Evolutionary conservation across 1,284 basidiomycete genomes (phyloP).

Genomic region (Heterobasidion annosum): DNA sequence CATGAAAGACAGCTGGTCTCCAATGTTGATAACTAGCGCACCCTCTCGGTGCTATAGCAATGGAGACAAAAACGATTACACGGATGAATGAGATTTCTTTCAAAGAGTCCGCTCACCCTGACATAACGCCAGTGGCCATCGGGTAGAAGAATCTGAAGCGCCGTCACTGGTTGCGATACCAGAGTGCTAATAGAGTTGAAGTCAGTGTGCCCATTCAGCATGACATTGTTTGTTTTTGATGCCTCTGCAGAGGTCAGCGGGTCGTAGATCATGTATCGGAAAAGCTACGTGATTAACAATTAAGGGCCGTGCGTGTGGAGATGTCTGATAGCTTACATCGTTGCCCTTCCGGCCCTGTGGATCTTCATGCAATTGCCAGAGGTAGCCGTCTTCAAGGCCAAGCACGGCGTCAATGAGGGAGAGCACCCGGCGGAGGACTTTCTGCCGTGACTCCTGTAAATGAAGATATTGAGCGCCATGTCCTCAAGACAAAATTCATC

Average conservation of each 20-base stretch:
- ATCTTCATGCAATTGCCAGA: constrained; percentile 23
- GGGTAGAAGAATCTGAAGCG: constrained; percentile 37
- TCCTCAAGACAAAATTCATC: too few species aligned
- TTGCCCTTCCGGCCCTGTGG: constrained; percentile 19
- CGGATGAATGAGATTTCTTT: too few species aligned
- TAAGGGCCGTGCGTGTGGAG: not conserved
- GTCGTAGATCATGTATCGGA: constrained; percentile 39
- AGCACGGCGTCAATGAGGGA: constrained; percentile 22
- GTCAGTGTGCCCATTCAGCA: constrained; percentile 18
- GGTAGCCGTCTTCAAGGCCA: constrained; percentile 23
- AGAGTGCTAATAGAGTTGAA: constrained; percentile 32
- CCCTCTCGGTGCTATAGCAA: constrained; percentile 20
- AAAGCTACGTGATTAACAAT: constrained; percentile 17
- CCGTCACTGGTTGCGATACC: constrained; percentile 36
- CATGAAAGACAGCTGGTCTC: constrained; percentile 35
- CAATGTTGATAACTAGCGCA: constrained; percentile 35
- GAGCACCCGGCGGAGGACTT: constrained; percentile 20
- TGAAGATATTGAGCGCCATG: not conserved
- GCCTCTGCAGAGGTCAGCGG: constrained; percentile 26
- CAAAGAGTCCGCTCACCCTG: constrained; percentile 12
- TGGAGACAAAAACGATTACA: not conserved
- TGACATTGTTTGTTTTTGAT: constrained; percentile 27
- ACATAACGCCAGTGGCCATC: constrained; percentile 40
- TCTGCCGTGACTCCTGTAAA: constrained; percentile 18
- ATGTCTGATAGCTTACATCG: constrained; percentile 15